Conservation (phyloP, 2,329 filamentous ascomycete genomes). For the Cytospora mali region DNA sequence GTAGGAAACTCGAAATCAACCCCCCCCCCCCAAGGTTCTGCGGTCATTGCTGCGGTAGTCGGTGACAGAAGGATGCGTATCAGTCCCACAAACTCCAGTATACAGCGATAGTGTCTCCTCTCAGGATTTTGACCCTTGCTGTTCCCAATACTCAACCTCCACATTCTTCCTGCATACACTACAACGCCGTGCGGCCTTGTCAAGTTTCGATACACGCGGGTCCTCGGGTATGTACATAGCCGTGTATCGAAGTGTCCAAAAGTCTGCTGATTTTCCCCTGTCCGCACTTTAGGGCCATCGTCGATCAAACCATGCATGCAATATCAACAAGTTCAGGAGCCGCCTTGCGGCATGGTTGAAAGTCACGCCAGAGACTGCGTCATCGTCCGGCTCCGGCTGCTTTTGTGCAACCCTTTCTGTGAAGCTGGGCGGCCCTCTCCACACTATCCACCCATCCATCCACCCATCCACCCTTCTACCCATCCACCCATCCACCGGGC, state of each 20-base stretch:
- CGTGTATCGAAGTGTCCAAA: neutral
- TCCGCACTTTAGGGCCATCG: neutral
- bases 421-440: neutral
- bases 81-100: too few species aligned
- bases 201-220: too few species aligned
- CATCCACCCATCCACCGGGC: slow-evolving; percentile 8
- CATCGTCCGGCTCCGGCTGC: neutral
- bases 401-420: neutral
- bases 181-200: too few species aligned
- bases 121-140: too few species aligned
- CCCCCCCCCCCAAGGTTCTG: too few species aligned
- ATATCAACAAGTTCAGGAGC: neutral
- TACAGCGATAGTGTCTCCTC: too few species aligned
- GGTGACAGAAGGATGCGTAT: too few species aligned
- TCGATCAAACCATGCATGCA: neutral
- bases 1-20: too few species aligned
- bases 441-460: neutral
- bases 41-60: too few species aligned
- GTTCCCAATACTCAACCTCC: too few species aligned
- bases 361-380: neutral
- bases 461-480: neutral
- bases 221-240: neutral
- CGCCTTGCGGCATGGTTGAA: neutral
- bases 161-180: too few species aligned
- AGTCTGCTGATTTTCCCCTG: neutral